Evolutionary conservation across 2,329 filamentous ascomycete species (phyloP).

Genomic region (Alternaria arborescens): DNA sequence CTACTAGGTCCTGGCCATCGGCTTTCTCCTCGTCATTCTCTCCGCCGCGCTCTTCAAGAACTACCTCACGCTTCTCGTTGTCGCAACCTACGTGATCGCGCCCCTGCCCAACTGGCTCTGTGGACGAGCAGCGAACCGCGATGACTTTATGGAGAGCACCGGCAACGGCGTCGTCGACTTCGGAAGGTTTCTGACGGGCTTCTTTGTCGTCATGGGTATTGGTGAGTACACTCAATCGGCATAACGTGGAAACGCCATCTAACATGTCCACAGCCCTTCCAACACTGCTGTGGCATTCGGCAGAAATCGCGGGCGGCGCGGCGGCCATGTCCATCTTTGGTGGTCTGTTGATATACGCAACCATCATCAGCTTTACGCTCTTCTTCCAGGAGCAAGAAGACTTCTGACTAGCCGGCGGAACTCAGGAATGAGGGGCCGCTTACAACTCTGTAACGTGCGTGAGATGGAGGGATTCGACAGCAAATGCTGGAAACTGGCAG

Average conservation of each 20-base stretch:
- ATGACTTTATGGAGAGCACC: slow-evolving; percentile 92
- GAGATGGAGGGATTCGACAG: background rate
- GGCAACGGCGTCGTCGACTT: slow-evolving; percentile 89
- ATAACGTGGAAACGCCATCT: slow-evolving; percentile 4
- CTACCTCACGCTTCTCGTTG: slow-evolving; percentile 94
- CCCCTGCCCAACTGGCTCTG: slow-evolving; percentile 98
- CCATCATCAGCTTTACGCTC: slow-evolving; percentile 96
- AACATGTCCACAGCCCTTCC: slow-evolving; percentile 73
- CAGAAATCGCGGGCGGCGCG: slow-evolving; percentile 80
- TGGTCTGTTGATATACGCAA: slow-evolving; percentile 93
- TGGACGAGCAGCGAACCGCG: slow-evolving; percentile 83
- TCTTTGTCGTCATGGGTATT: slow-evolving; percentile 96
- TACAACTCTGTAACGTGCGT: background rate
- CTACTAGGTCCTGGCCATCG: slow-evolving; percentile 84
- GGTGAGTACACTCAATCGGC: slow-evolving; percentile 66
- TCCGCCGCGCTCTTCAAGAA: slow-evolving; percentile 94
- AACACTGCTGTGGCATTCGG: slow-evolving; percentile 84
- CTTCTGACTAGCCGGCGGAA: slow-evolving; percentile 67
- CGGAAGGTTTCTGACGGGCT: slow-evolving; percentile 92
- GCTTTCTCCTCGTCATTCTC: slow-evolving; percentile 98
- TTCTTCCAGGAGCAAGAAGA: slow-evolving; percentile 99
- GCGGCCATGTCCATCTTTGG: slow-evolving; percentile 96
- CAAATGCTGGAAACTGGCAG: background rate
- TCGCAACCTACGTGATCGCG: slow-evolving; percentile 92
- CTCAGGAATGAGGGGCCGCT: slow-evolving; percentile 25